Evolutionary conservation across 1,284 basidiomycete species (phyloP), one percentile per base, ranked within the genome.

Genomic region (Moniliophthora roreri): DNA sequence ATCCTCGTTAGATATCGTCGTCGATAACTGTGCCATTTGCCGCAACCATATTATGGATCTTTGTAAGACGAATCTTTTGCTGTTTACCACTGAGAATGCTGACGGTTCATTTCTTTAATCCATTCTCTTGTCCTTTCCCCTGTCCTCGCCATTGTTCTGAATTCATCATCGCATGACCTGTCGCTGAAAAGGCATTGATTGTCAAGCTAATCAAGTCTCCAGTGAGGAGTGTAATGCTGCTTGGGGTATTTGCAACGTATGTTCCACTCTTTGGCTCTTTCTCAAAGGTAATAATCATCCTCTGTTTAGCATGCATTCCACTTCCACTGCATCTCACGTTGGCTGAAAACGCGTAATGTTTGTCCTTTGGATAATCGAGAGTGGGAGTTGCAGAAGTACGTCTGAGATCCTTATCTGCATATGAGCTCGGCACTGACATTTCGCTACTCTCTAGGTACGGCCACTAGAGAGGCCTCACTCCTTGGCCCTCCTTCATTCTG

Each of bases 301-400:
- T 49, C 38, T 49, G 8, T 32, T 53, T 65, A 98, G 95, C 96
- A 99, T 69, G 96, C 96, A 4, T 99, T 99, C 82, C 96, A 99
- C 75, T 99, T 99, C 76, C 96, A 99, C 73, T 99, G 96, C 73
- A 99, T 99, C 69, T 97, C 95, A 18, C 87, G 97, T 50, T 99
- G 97, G 97, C 82, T 99, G 62, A 99, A 99, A 81, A 98, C 97
- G 16, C 85, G 97, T 62, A 97, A 98, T 73, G 97, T 99, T 42
- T 99, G 97, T 70, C 97, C 96, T 2, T 76, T 99, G 54, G 97
- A 99, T 74, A 99, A 99, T 75, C 84, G 91, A 66, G 92, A 94
- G 67, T 94, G 94, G 93, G 93, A 95, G 67, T 73, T 93, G 64
- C 93, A 96, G 74, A 95, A 94, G 90, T 94, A 72, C 60, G 88